Conservation (phyloP, 768 basidiomycete species). For the Lactifluus echinatus region DNA sequence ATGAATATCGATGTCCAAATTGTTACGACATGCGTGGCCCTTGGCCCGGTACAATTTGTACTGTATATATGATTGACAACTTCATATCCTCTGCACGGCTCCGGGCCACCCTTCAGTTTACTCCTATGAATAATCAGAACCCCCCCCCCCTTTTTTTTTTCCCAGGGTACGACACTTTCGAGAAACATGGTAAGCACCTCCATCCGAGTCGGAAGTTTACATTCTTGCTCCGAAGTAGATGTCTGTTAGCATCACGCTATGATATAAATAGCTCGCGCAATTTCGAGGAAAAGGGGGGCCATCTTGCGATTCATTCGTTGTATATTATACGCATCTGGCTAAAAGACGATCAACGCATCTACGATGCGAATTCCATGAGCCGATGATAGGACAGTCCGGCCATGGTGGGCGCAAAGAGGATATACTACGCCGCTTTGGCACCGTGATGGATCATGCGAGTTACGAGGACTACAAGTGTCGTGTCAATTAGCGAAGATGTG, state of each 20-base stretch:
- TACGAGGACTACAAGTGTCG: too few relatives aligned
- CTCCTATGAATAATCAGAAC: too few relatives aligned
- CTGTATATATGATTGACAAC: neutral
- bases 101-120: too few relatives aligned
- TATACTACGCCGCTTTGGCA: neutral
- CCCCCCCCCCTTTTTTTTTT: too few relatives aligned
- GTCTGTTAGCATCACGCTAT: neutral
- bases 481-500: too few relatives aligned
- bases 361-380: neutral
- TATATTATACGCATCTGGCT: neutral
- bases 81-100: too few relatives aligned
- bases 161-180: too few relatives aligned
- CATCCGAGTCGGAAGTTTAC: neutral
- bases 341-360: neutral
- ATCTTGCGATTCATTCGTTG: neutral
- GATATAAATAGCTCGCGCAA: neutral
- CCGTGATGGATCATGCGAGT: neutral
- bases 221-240: neutral
- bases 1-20: neutral
- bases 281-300: neutral
- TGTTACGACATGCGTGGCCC: neutral
- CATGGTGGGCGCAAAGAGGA: neutral
- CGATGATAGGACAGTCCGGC: constrained; percentile 1
- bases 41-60: neutral
- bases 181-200: neutral